Evolutionary conservation across 495 filamentous ascomycete species (phyloP).

Genomic region (Xeromyces bisporus): DNA sequence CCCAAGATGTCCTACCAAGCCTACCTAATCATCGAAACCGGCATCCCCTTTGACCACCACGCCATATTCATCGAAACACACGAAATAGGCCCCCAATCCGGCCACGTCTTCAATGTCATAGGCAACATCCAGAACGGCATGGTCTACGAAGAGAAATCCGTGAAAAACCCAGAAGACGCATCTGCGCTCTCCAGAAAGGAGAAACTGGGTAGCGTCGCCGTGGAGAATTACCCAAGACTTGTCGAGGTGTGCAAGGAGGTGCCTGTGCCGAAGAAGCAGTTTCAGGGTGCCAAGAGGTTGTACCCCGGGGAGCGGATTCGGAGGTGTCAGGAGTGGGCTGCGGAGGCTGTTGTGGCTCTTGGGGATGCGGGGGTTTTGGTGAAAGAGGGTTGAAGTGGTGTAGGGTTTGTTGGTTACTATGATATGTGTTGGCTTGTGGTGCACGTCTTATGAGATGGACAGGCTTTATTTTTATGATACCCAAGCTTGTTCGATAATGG

Average conservation of each 20-base stretch:
- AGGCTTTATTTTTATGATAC: too few species aligned
- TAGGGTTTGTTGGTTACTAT: too few species aligned
- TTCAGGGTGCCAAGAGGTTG: slow-evolving; percentile 6
- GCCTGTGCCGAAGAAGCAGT: slow-evolving; percentile 10
- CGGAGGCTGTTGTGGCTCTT: slow-evolving; percentile 6
- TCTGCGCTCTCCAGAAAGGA: slow-evolving; percentile 4
- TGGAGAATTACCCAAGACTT: slow-evolving; percentile 5
- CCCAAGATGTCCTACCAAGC: too few species aligned
- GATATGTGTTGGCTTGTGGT: too few species aligned
- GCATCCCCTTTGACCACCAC: too few species aligned
- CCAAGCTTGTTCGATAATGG: too few species aligned
- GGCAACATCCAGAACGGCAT: slow-evolving; percentile 13
- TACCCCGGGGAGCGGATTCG: slow-evolving; percentile 6
- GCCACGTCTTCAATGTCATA: slow-evolving; percentile 9
- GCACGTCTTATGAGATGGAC: too few species aligned
- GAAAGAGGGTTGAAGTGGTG: too few species aligned
- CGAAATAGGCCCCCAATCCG: slow-evolving; percentile 4
- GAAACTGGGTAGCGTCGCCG: slow-evolving; percentile 4
- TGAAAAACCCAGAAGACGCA: slow-evolving; percentile 7
- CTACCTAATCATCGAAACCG: too few species aligned
- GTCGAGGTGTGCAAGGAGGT: slow-evolving; percentile 5
- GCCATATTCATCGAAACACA: slow-evolving; percentile 11
- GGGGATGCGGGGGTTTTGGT: slow-evolving; percentile 4
- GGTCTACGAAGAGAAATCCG: slow-evolving; percentile 4
- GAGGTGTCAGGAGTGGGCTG: slow-evolving; percentile 11